Percentiles rank a stretch among this genome's conserved stretches.
Evolutionary conservation across 2,329 filamentous ascomycete species (phyloP).

Genomic region (Leptographium galeiforme): DNA sequence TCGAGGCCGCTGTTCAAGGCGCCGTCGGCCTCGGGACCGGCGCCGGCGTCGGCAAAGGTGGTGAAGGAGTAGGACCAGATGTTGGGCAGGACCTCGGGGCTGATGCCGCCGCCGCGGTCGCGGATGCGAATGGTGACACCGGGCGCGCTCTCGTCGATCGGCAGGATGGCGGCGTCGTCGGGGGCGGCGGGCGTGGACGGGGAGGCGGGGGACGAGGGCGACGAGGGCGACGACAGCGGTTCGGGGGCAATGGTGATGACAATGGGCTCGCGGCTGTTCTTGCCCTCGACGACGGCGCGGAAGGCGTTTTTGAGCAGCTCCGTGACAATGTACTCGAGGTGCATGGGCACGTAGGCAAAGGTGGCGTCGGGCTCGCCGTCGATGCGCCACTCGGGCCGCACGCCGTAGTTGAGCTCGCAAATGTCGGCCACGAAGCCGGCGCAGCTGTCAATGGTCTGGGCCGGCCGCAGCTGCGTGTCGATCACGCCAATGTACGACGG

Average conservation of each 20-base stretch:
- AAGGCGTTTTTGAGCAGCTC: slow-evolving; percentile 96
- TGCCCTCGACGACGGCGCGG: slow-evolving; percentile 76
- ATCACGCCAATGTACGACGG: slow-evolving; percentile 78
- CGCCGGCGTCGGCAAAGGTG: slow-evolving; percentile 65
- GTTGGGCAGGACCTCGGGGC: slow-evolving; percentile 66
- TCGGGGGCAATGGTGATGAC: slow-evolving; percentile 83
- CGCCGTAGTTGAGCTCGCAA: slow-evolving; percentile 89
- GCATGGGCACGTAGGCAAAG: slow-evolving; percentile 89
- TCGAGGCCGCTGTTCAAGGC: slow-evolving; percentile 51
- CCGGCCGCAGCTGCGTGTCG: slow-evolving; percentile 75
- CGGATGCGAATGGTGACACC: slow-evolving; percentile 92
- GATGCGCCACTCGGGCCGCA: slow-evolving; percentile 66
- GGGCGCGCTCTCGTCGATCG: slow-evolving; percentile 53
- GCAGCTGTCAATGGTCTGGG: slow-evolving; percentile 68
- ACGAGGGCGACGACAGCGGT: slow-evolving; percentile 16
- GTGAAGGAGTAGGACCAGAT: slow-evolving; percentile 98
- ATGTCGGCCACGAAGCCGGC: slow-evolving; percentile 89
- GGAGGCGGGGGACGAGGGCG: not conserved
- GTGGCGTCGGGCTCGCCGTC: slow-evolving; percentile 77
- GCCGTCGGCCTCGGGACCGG: slow-evolving; percentile 25
- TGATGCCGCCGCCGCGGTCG: slow-evolving; percentile 88
- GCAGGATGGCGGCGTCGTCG: slow-evolving; percentile 30
- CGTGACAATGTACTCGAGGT: slow-evolving; percentile 93
- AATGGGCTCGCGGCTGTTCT: slow-evolving; percentile 66
- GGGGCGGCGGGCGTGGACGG: not conserved